Evolutionary conservation across 2,329 filamentous ascomycete genomes (phyloP).

Genomic region (Huntiella bhutanensis): DNA sequence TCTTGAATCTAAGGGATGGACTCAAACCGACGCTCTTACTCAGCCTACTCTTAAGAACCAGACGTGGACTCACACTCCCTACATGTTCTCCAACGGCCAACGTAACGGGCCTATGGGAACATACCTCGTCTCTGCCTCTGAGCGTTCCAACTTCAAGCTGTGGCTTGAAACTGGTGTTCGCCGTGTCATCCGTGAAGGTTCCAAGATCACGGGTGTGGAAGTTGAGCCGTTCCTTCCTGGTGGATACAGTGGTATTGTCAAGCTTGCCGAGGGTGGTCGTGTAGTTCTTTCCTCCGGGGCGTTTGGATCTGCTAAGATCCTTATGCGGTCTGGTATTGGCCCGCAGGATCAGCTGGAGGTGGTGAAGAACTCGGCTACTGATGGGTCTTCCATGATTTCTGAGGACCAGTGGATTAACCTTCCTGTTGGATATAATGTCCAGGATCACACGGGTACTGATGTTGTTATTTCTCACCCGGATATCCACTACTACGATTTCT

Average conservation of each 20-base stretch:
- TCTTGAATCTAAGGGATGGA: constrained; percentile 42
- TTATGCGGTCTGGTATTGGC: constrained; percentile 50
- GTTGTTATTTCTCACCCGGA: constrained; percentile 25
- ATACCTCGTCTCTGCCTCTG: constrained; percentile 44
- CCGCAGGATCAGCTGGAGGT: constrained; percentile 38
- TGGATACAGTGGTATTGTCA: constrained; percentile 40
- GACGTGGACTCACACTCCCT: constrained; percentile 43
- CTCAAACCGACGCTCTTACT: constrained; percentile 34
- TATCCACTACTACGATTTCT: constrained; percentile 44
- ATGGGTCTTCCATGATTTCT: constrained; percentile 32
- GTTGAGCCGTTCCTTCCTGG: constrained; percentile 33
- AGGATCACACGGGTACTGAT: constrained; percentile 37
- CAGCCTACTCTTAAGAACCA: constrained; percentile 44
- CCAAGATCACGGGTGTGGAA: constrained; percentile 47
- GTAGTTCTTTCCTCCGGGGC: constrained; percentile 50
- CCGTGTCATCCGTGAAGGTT: constrained; percentile 43
- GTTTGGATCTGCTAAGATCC: constrained; percentile 50
- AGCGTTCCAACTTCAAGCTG: constrained; percentile 45
- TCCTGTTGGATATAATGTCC: constrained; percentile 39
- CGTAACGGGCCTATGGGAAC: constrained; percentile 52
- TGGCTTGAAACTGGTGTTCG: constrained; percentile 48
- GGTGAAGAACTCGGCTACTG: constrained; percentile 27
- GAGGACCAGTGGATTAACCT: constrained; percentile 35
- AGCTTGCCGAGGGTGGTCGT: constrained; percentile 41
- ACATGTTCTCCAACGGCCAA: constrained; percentile 48